These are phyloP conservation scores for Ciborinia camelliae DNA, from an alignment of 2,329 filamentous ascomycete genomes.

Conservation along the genomic window DNA sequence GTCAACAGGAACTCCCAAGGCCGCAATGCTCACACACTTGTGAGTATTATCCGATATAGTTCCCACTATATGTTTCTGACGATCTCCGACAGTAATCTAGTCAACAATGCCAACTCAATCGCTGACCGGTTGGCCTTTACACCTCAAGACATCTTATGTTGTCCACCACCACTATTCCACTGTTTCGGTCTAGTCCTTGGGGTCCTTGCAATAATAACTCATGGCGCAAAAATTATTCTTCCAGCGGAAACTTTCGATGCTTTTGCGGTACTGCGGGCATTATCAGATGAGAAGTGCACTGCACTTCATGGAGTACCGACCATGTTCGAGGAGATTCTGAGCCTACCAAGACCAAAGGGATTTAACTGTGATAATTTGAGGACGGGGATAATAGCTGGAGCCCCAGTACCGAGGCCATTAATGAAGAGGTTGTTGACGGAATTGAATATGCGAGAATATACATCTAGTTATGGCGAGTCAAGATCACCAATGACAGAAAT, in stretches of 20 bases:
- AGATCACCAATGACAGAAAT: not conserved
- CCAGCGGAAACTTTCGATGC: conserved; percentile 73
- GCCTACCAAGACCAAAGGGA: conserved; percentile 19
- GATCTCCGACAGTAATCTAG: conserved; percentile 26
- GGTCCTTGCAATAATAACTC: conserved; percentile 5
- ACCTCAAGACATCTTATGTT: conserved; percentile 67
- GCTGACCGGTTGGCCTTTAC: conserved; percentile 51
- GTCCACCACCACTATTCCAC: conserved; percentile 74
- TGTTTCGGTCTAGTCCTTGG: conserved; percentile 79
- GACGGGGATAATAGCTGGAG: conserved; percentile 76
- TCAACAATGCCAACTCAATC: conserved; percentile 31
- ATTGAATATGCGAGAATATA: conserved; percentile 67
- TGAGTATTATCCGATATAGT: conserved; percentile 10
- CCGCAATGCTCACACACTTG: conserved; percentile 63
- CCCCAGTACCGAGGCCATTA: conserved; percentile 69
- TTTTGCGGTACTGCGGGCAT: conserved; percentile 60
- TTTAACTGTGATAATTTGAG: conserved; percentile 51
- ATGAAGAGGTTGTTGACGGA: conserved; percentile 70
- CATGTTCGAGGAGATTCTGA: conserved; percentile 49
- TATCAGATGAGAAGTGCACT: conserved; percentile 66
- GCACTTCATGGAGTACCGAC: conserved; percentile 78
- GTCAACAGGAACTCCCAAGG: conserved; percentile 71
- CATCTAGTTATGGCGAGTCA: conserved; percentile 42
- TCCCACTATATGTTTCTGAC: not conserved
- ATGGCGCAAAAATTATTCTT: conserved; percentile 70